Conservation (phyloP, 805 yeast species). For the Metschnikowia reukaufii region DNA sequence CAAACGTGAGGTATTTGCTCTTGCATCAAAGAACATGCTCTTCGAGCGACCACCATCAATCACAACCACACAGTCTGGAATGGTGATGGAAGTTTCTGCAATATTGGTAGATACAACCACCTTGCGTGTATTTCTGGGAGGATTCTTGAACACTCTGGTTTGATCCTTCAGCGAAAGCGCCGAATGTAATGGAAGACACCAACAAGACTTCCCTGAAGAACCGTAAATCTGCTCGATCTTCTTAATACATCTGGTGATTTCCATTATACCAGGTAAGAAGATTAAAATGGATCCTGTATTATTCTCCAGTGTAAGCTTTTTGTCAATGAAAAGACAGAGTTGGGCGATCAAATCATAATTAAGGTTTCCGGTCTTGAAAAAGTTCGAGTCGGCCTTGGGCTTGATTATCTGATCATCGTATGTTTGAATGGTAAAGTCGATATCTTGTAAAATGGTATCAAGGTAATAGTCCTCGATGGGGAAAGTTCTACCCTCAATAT, state of each 20-base stretch:
- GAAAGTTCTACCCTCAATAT: slow-evolving; percentile 90
- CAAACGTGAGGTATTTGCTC: slow-evolving; percentile 65
- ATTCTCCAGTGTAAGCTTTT: slow-evolving; percentile 37
- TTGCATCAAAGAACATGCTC: slow-evolving; percentile 67
- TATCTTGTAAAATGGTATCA: slow-evolving; percentile 58
- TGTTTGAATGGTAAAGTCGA: slow-evolving; percentile 53
- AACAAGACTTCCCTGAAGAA: slow-evolving; percentile 26
- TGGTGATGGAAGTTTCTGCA: slow-evolving; percentile 96
- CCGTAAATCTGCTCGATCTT: slow-evolving; percentile 24
- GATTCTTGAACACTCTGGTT: slow-evolving; percentile 62
- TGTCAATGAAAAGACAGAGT: slow-evolving; percentile 55
- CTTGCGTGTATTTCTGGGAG: slow-evolving; percentile 61
- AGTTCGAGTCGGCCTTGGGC: slow-evolving; percentile 66
- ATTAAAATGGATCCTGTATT: slow-evolving; percentile 75
- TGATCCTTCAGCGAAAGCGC: slow-evolving; percentile 84
- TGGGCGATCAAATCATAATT: slow-evolving; percentile 71
- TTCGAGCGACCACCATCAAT: slow-evolving; percentile 87
- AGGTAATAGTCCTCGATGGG: slow-evolving; percentile 80
- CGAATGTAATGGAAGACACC: slow-evolving; percentile 80
- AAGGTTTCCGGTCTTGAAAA: slow-evolving; percentile 64
- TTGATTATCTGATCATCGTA: slow-evolving; percentile 41
- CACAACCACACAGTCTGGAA: slow-evolving; percentile 91
- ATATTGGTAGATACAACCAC: slow-evolving; percentile 88
- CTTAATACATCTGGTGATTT: slow-evolving; percentile 67
- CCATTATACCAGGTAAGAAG: slow-evolving; percentile 89